Conservation (phyloP, 305 asterid species). For the Fraxinus albicans region DNA sequence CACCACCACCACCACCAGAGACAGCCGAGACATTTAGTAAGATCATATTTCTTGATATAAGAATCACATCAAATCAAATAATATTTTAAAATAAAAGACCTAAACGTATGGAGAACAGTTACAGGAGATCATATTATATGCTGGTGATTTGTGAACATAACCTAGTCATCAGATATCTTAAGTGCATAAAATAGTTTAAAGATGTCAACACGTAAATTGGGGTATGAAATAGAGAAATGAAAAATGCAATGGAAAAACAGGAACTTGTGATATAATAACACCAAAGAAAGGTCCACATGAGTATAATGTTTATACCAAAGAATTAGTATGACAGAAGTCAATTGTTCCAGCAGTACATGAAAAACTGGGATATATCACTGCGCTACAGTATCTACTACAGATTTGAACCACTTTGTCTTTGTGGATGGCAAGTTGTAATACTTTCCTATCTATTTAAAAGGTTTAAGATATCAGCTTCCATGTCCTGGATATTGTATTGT, state of each 20-base stretch:
- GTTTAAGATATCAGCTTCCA: constrained; percentile 1
- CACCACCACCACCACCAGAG: constrained; percentile 1
- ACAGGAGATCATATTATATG: background rate
- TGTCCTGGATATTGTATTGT: background rate
- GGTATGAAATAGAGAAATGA: background rate
- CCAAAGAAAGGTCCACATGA: background rate
- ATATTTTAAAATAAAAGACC: background rate
- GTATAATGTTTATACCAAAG: background rate
- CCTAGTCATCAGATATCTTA: constrained; percentile 13
- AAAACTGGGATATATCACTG: background rate
- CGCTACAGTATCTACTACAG: background rate
- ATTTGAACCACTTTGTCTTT: background rate
- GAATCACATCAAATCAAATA: background rate
- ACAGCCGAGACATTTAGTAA: constrained; percentile 10
- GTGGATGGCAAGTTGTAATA: background rate
- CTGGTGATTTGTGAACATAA: background rate
- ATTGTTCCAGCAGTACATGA: background rate
- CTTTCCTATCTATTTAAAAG: background rate
- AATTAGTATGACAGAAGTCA: background rate
- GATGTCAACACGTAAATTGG: background rate
- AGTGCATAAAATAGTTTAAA: background rate
- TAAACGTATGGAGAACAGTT: background rate
- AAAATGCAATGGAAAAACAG: background rate
- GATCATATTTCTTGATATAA: background rate
- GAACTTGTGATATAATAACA: background rate